Evolutionary conservation across 1,284 basidiomycete species (phyloP).

Genomic region (Cryptococcus wingfieldii): DNA sequence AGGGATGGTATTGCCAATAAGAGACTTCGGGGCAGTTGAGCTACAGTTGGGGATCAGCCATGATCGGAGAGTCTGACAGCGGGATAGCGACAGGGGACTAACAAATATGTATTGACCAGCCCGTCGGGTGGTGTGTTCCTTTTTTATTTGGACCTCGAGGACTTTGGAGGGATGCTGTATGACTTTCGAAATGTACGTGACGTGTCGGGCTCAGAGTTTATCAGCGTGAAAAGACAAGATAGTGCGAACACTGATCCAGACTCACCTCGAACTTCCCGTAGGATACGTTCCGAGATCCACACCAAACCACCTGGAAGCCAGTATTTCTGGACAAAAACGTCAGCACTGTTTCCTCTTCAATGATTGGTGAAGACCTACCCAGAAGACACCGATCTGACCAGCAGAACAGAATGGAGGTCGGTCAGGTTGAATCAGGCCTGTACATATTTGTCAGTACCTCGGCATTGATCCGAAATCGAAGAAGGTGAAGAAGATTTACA

Average conservation of each 20-base stretch:
- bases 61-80: slow-evolving; percentile 34
- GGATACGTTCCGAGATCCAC: slow-evolving; percentile 76
- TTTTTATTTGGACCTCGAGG: slow-evolving; percentile 88
- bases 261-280: slow-evolving; percentile 70
- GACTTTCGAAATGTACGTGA: slow-evolving; percentile 85
- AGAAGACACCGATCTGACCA: slow-evolving; percentile 83
- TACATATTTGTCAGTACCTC: neutral
- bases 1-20: slow-evolving; percentile 89
- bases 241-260: neutral
- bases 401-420: slow-evolving; percentile 75
- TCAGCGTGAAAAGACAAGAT: neutral
- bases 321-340: slow-evolving; percentile 60
- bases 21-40: slow-evolving; percentile 68
- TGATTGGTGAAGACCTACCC: slow-evolving; percentile 51
- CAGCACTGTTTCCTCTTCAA: neutral
- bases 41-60: neutral
- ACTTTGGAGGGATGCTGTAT: slow-evolving; percentile 87
- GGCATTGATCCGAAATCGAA: neutral
- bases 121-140: slow-evolving; percentile 71
- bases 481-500: slow-evolving; percentile 49
- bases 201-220: slow-evolving; percentile 57
- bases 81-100: slow-evolving; percentile 20
- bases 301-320: slow-evolving; percentile 82
- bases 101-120: slow-evolving; percentile 86
- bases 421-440: slow-evolving; percentile 61